These are phyloP conservation scores for Sugiyamaella castrensis DNA, from an alignment of 1,139 yeast species.

Conservation along the genomic window DNA sequence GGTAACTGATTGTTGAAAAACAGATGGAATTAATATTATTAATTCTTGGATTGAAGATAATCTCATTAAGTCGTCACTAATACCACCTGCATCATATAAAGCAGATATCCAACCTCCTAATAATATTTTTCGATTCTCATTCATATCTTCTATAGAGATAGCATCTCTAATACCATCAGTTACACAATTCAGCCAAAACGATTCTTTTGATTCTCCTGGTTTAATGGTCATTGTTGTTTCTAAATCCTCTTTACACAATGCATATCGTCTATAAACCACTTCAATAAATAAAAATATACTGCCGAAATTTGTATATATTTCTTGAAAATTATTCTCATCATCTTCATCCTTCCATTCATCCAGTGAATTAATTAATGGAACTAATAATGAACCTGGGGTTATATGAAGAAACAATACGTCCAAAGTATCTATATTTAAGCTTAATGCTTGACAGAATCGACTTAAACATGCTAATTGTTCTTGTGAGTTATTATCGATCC, in stretches of 20 bases:
- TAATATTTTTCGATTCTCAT: conserved; percentile 42
- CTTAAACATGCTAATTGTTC: conserved; percentile 40
- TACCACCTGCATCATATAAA: conserved; percentile 79
- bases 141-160: conserved; percentile 26
- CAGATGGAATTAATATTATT: conserved; percentile 63
- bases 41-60: conserved; percentile 66
- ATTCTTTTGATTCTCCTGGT: background rate
- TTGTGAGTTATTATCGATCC: conserved; percentile 17
- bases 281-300: conserved; percentile 51
- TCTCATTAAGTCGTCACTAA: conserved; percentile 76
- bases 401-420: conserved; percentile 42
- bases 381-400: conserved; percentile 27
- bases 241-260: conserved; percentile 38
- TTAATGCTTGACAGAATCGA: conserved; percentile 48
- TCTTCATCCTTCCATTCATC: conserved; percentile 39
- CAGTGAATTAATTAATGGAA: conserved; percentile 36
- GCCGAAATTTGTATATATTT: conserved; percentile 66
- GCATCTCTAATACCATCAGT: conserved; percentile 6
- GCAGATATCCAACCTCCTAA: conserved; percentile 78
- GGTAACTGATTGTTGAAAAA: conserved; percentile 67
- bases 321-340: conserved; percentile 61
- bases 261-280: conserved; percentile 46
- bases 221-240: background rate
- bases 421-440: conserved; percentile 43
- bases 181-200: conserved; percentile 15